Base-by-base conservation (phyloP, 805 yeast species). In the Saturnispora zaruensis region DNA sequence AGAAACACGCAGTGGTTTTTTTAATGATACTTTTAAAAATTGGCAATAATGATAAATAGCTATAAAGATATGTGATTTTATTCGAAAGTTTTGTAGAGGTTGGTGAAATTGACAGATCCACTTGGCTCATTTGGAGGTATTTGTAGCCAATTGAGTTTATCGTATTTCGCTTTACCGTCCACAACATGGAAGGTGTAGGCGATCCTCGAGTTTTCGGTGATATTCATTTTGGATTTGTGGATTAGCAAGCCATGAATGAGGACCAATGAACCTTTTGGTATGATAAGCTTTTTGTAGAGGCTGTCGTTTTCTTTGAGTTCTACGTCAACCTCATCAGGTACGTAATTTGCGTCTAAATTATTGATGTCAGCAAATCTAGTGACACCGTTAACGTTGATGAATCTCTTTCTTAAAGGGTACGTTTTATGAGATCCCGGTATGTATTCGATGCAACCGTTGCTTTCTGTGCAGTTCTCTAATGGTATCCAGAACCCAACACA, bases 401-500 rank as follows among this genome's bases (percentile, higher is more conserved):
- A 82, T 53, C 93, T 69, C 59, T 79, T 80, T 8, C 70, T 68
- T 3, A 86, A 71, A 1, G 80, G 79, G 33, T 70, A 67, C 6
- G 65, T 68, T 60, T 75, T 77, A 59, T 86, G 93, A 3, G 87
- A 76, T 0, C 90, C 91, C 0, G 90, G 88, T 14, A 76, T 70
- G 57, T 74, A 84, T 51, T 79, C 75, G 18, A 85, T 67, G 51
- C 91, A 84, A 0, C 95, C 93, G 63, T 85, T 85, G 5, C 65
- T 67, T 2, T 61, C 51, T 1, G 82, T 79, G 61, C 93, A 85
- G 57, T 83, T 85, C 57, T 86, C 88, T 54, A 85, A 65, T 0
- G 93, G 90, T 59, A 80, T 78, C 95, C 95, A 85, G 61, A 82
- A 86, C 2, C 95, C 95, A 37, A 84, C 63, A 1, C 89, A 87